phyloP scores from a whole-genome alignment of 495 filamentous ascomycete genomes.

The Penicillium malachiteum region DNA sequence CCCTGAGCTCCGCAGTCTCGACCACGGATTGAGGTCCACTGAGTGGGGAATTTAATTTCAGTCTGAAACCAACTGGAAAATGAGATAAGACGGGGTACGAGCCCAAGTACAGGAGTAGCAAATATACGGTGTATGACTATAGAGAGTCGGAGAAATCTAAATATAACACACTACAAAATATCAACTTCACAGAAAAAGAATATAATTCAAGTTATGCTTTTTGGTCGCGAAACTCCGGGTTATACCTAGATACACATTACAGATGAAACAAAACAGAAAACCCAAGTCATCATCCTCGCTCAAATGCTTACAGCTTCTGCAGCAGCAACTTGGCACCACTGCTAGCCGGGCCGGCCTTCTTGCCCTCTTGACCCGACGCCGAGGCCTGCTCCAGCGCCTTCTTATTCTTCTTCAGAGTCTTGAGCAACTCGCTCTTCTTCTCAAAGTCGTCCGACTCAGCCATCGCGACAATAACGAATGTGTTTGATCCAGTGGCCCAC shows the following conservation, averaged over 20 bases:
- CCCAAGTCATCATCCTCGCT: slow-evolving; percentile 10
- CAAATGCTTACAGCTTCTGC: slow-evolving; percentile 38
- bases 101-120: not conserved
- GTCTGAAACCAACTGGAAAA: not conserved
- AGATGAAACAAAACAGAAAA: slow-evolving; percentile 1
- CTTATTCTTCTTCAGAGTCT: slow-evolving; percentile 59
- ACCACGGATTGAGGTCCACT: slow-evolving; percentile 14
- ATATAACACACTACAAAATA: no score
- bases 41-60: slow-evolving; percentile 23
- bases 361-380: slow-evolving; percentile 35
- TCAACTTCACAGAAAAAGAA: not conserved
- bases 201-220: slow-evolving; percentile 5
- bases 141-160: no score
- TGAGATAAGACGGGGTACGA: no score
- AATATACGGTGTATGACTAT: not conserved
- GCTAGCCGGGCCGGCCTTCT: slow-evolving; percentile 37
- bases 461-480: slow-evolving; percentile 78
- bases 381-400: slow-evolving; percentile 53
- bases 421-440: slow-evolving; percentile 61
- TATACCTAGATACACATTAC: slow-evolving; percentile 13
- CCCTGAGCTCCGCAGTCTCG: slow-evolving; percentile 25
- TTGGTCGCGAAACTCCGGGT: slow-evolving; percentile 6
- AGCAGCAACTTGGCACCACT: slow-evolving; percentile 47
- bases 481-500: slow-evolving; percentile 85
- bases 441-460: slow-evolving; percentile 77